Evolutionary conservation across 768 basidiomycete genomes (phyloP).

Genomic region (Mycena galericulata): DNA sequence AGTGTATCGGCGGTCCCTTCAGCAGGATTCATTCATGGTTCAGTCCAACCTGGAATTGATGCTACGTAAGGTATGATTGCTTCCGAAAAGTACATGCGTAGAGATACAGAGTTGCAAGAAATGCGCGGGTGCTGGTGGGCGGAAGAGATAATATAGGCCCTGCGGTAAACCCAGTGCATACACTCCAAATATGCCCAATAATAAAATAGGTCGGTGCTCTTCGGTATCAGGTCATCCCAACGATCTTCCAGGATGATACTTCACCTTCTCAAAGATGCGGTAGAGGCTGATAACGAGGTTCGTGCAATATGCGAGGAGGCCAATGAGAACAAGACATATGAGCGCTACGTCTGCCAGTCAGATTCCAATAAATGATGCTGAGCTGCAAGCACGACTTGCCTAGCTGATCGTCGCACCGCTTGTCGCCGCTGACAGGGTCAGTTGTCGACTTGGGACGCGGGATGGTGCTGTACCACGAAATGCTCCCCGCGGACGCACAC

Average conservation of each 20-base stretch:
- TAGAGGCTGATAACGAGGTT: constrained; percentile 89
- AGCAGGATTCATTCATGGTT: constrained; percentile 24
- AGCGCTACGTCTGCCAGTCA: constrained; percentile 54
- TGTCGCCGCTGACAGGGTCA: constrained; percentile 62
- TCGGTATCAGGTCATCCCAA: constrained; percentile 25
- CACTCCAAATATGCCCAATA: neutral
- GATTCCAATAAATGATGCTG: neutral
- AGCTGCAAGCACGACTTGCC: constrained; percentile 15
- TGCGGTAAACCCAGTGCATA: no score
- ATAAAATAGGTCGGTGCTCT: neutral
- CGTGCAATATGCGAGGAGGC: constrained; percentile 83
- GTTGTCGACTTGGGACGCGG: constrained; percentile 64
- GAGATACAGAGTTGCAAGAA: no score
- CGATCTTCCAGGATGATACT: constrained; percentile 64
- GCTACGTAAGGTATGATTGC: no score
- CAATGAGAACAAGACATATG: constrained; percentile 81
- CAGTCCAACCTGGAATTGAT: neutral
- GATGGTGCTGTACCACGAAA: constrained; percentile 81
- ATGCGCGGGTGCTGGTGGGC: no score
- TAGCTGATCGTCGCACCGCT: constrained; percentile 80
- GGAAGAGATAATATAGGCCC: no score
- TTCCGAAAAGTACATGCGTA: no score
- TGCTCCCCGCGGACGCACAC: constrained; percentile 70
- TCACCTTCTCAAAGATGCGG: constrained; percentile 91
- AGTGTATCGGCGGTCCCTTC: constrained; percentile 18